Base-by-base conservation (phyloP, 371 early-diverging fungal species). In the Rhizomucor miehei region DNA sequence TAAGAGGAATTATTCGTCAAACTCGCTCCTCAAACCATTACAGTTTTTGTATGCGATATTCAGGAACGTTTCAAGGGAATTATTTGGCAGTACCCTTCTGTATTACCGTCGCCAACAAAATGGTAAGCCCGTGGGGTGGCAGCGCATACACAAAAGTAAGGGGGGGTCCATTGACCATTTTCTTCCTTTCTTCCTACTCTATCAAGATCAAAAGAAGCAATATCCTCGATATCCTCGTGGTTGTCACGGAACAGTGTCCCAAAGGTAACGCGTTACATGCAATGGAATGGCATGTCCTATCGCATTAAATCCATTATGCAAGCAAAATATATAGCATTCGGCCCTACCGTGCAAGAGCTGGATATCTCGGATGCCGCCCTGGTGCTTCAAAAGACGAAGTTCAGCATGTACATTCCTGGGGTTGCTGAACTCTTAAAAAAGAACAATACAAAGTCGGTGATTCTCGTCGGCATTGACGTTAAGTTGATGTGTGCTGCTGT, bases 401-500 rank as follows among this genome's bases (percentile, higher is more conserved):
- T 97, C 73, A 94, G 95, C 38, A 97, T 97, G 98, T 68, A 71
- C 51, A 67, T 86, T 0, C 86, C 88, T 9, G 82, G 85, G 45
- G 88, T 95, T 1, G 57, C 76, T 45, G 63, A 73, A 2, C 59
- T 79, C n/a, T 66, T 92, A 12, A 61, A 80, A 55, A 71, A 81
- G 23, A 64, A 77, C 40, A 65, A 81, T 23, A 78, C 74, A 8
- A 73, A 84, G 40, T 87, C 89, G 2, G 86, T 92, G 6, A 82
- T 97, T n/a, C 69, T 97, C 17, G 87, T 92, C 63, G 98, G 97
- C 25, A 91, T 93, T 59, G 97, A 95, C 80, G 90, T 89, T n/a
- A n/a, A n/a, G n/a, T n/a, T n/a, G n/a, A n/a, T n/a, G n/a, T n/a
- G n/a, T n/a, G n/a, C 29, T 8, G 29, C 29, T 29, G 8, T 29